A percentile compares a stretch with the other conserved stretches of the same genome.
phyloP scores from a whole-genome alignment of 306 rosid genomes.

The Heteromeles arbutifolia region DNA sequence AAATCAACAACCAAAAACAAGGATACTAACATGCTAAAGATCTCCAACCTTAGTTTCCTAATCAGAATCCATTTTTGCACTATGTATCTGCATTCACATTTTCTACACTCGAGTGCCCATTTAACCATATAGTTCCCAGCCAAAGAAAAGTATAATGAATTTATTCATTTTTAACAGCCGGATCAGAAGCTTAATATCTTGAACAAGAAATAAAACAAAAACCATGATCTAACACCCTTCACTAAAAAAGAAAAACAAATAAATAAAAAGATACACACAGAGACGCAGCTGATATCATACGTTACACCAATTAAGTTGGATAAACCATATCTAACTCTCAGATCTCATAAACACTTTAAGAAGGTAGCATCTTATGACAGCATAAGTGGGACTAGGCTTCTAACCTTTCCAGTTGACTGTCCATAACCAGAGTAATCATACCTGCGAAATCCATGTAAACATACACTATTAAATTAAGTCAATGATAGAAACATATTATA shows the following conservation, averaged over 20 bases:
- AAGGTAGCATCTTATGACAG: neutral
- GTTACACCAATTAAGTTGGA: neutral
- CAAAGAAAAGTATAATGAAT: neutral
- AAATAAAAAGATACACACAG: neutral
- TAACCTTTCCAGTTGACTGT: constrained; percentile 94
- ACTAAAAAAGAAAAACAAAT: neutral
- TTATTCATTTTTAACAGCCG: neutral
- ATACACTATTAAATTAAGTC: neutral
- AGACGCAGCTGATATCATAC: neutral
- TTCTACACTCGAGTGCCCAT: neutral
- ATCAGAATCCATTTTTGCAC: neutral
- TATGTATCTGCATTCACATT: neutral
- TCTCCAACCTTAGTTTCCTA: neutral
- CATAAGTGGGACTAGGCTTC: constrained; percentile 5
- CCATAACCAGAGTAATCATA: constrained; percentile 98
- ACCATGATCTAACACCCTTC: neutral
- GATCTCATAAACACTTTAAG: neutral
- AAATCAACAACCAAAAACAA: constrained; percentile 1
- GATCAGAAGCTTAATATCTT: neutral
- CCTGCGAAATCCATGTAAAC: constrained; percentile 36
- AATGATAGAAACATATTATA: neutral
- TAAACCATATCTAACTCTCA: neutral
- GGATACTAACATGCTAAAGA: neutral
- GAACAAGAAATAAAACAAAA: neutral
- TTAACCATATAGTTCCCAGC: neutral